Percentiles rank a stretch among this genome's conserved stretches.
phyloP scores from a whole-genome alignment of 768 basidiomycete species.

The Fistulinella prunicolor region DNA sequence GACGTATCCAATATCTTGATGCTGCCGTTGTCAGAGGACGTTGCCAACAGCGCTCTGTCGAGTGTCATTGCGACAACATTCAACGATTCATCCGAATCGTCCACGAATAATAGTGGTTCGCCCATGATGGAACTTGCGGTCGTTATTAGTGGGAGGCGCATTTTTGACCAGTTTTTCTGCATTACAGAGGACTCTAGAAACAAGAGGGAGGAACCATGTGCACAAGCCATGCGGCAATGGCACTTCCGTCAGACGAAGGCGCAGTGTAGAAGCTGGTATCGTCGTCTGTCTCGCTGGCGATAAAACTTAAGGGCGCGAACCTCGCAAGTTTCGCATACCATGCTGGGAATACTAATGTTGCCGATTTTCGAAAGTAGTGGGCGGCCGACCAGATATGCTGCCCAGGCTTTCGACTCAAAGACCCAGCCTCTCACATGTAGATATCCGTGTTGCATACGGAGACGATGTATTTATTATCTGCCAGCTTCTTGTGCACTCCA shows the following conservation, averaged over 20 bases:
- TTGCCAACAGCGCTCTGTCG: slow-evolving; percentile 8
- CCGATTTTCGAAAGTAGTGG: slow-evolving; percentile 5
- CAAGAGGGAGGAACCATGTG: background rate
- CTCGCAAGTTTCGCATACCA: slow-evolving; percentile 15
- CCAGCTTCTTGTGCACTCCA: slow-evolving; percentile 13
- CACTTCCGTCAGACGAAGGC: slow-evolving; percentile 9
- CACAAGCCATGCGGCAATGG: slow-evolving; percentile 5
- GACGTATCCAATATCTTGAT: slow-evolving; percentile 15
- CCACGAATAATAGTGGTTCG: slow-evolving; percentile 5
- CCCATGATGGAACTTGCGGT: slow-evolving; percentile 9
- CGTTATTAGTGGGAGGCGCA: slow-evolving; percentile 2
- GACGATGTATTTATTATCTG: slow-evolving; percentile 11
- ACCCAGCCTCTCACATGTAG: slow-evolving; percentile 10
- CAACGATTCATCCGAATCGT: background rate
- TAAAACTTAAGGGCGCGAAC: slow-evolving; percentile 2
- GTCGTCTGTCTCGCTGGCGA: slow-evolving; percentile 12
- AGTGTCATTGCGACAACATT: slow-evolving; percentile 10
- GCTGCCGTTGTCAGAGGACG: slow-evolving; percentile 2
- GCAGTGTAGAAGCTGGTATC: background rate
- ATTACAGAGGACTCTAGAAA: background rate
- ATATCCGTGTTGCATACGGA: slow-evolving; percentile 15
- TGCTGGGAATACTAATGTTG: slow-evolving; percentile 8
- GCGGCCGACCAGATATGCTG: slow-evolving; percentile 15
- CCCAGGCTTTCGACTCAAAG: slow-evolving; percentile 6
- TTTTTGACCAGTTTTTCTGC: slow-evolving; percentile 1